A percentile compares a stretch with the other conserved stretches of the same genome.
phyloP scores from a whole-genome alignment of 768 basidiomycete genomes.

The Lactarius indigo region DNA sequence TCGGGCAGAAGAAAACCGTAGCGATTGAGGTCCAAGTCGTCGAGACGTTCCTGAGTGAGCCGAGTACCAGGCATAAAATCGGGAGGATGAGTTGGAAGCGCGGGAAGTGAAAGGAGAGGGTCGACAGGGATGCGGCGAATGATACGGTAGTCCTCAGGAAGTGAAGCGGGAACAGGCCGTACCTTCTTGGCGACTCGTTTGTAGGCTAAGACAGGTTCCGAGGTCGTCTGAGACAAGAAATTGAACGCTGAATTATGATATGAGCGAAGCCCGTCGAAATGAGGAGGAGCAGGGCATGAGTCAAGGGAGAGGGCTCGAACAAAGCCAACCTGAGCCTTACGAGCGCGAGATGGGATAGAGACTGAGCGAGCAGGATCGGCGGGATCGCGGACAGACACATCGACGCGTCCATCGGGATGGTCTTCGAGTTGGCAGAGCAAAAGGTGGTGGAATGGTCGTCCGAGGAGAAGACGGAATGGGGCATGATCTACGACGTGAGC shows the following conservation, averaged over 20 bases:
- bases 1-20: slow-evolving; percentile 25
- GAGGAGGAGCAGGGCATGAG: too few relatives aligned
- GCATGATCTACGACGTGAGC: background rate
- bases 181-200: background rate
- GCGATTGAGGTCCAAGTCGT: background rate
- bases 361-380: background rate
- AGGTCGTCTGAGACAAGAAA: too few relatives aligned
- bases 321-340: too few relatives aligned
- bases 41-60: background rate
- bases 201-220: too few relatives aligned
- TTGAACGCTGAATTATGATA: too few relatives aligned
- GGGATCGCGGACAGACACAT: background rate
- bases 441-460: background rate
- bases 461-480: background rate
- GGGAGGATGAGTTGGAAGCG: background rate
- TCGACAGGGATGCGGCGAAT: background rate
- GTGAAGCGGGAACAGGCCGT: background rate
- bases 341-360: too few relatives aligned
- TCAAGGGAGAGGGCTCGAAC: too few relatives aligned
- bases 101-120: background rate
- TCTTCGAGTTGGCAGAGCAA: background rate
- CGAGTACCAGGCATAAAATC: background rate
- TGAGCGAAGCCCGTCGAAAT: too few relatives aligned
- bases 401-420: background rate
- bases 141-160: background rate